Percentiles rank a stretch among this genome's conserved stretches.
These are phyloP conservation scores for Exobasidium cylindrosporum DNA, from an alignment of 1,284 basidiomycete species.

Conservation along the genomic window DNA sequence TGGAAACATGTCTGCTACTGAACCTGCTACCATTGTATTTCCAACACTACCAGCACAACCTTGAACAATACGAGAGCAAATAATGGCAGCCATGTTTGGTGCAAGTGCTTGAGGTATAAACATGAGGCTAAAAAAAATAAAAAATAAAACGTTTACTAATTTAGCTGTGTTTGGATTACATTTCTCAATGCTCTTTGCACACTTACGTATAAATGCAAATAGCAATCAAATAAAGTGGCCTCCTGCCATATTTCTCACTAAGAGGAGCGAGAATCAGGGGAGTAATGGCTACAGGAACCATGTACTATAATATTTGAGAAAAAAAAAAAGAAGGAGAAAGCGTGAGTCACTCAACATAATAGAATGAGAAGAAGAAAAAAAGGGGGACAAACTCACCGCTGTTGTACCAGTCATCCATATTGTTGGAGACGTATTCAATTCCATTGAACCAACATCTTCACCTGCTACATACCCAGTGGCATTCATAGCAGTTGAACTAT, in stretches of 20 bases:
- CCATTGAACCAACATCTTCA: not conserved
- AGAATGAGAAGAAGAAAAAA: too few relatives aligned
- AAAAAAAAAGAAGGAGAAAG: too few relatives aligned
- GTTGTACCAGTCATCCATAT: conserved; percentile 14
- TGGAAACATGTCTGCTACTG: conserved; percentile 7
- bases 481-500: conserved; percentile 10
- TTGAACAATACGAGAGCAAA: conserved; percentile 1
- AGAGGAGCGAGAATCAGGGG: conserved; percentile 40
- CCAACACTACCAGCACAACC: conserved; percentile 6
- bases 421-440: not conserved
- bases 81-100: conserved; percentile 6
- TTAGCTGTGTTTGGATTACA: too few relatives aligned
- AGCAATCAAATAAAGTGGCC: conserved; percentile 28
- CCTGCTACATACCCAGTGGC: conserved; percentile 5
- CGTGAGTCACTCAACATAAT: too few relatives aligned
- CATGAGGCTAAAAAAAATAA: too few relatives aligned
- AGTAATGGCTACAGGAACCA: conserved; percentile 34
- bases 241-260: conserved; percentile 35
- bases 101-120: conserved; percentile 15
- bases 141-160: too few relatives aligned
- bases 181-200: too few relatives aligned
- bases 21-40: conserved; percentile 5
- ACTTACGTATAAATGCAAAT: conserved; percentile 3
- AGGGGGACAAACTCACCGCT: too few relatives aligned
- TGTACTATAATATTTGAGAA: too few relatives aligned